phyloP scores from a whole-genome alignment of 139 green algal genomes.

The Tetratostichococcus sp. region DNA sequence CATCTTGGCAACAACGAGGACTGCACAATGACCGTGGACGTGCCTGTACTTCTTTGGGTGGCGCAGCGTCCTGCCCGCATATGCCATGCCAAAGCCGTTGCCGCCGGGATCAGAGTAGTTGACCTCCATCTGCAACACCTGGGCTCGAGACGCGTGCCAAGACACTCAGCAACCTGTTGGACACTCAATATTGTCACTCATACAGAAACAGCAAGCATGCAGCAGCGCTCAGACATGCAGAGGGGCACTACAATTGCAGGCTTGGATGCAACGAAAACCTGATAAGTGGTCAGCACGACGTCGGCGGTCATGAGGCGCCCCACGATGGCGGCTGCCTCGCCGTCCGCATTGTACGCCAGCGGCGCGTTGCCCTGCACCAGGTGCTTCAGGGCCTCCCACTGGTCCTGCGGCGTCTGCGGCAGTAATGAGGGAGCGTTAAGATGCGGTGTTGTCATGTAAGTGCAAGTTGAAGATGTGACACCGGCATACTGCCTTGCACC shows the following conservation, averaged over 20 bases:
- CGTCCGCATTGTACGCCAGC: slow-evolving; percentile 20
- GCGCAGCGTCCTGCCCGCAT: not conserved
- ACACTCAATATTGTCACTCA: too few species aligned
- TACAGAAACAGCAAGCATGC: too few species aligned
- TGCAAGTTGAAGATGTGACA: too few species aligned
- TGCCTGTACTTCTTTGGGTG: not conserved
- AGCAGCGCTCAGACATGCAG: too few species aligned
- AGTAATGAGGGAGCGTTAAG: too few species aligned
- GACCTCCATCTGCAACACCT: slow-evolving; percentile 32
- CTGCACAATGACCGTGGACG: too few species aligned
- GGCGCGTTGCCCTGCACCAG: slow-evolving; percentile 8
- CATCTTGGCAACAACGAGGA: too few species aligned
- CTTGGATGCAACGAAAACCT: too few species aligned
- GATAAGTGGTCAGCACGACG: slow-evolving; percentile 65
- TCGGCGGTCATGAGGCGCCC: slow-evolving; percentile 33
- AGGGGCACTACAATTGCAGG: too few species aligned
- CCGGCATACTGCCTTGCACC: too few species aligned
- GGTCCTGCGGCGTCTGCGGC: not conserved
- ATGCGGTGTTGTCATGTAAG: too few species aligned
- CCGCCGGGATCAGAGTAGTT: slow-evolving; percentile 10
- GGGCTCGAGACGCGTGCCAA: not conserved
- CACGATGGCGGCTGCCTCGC: slow-evolving; percentile 34
- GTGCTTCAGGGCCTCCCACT: slow-evolving; percentile 7
- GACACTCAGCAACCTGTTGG: too few species aligned
- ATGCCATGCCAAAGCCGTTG: not conserved